These are phyloP conservation scores for Vitis rupestris DNA, from an alignment of 164 flowering plant genomes.

Conservation along the genomic window DNA sequence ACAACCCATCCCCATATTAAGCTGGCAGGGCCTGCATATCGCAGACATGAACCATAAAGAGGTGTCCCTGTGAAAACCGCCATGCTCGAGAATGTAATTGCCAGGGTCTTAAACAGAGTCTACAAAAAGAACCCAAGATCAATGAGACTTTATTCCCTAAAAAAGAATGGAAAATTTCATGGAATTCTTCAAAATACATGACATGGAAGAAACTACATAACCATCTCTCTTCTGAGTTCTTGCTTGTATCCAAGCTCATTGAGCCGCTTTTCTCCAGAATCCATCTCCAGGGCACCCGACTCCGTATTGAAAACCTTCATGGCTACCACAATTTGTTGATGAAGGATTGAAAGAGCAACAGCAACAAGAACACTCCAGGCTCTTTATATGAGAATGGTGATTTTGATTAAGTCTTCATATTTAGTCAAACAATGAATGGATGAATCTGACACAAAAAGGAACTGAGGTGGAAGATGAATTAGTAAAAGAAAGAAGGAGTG, in stretches of 20 bases:
- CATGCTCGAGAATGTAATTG: constrained; percentile 34
- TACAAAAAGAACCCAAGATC: constrained; percentile 9
- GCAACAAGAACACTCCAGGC: too few relatives aligned
- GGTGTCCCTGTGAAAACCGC: constrained; percentile 34
- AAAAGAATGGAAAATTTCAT: background rate
- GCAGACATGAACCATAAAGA: constrained; percentile 29
- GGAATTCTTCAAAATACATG: background rate
- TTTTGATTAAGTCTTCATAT: too few relatives aligned
- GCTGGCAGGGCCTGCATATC: constrained; percentile 32
- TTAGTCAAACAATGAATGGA: too few relatives aligned
- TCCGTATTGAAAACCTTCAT: background rate
- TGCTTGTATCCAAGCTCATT: constrained; percentile 40
- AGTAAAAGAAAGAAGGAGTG: too few relatives aligned
- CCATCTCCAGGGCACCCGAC: constrained; percentile 12
- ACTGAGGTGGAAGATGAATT: too few relatives aligned
- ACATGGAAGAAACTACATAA: background rate
- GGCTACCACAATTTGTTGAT: background rate
- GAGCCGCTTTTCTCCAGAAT: constrained; percentile 33
- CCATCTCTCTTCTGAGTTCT: constrained; percentile 36
- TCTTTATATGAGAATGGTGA: too few relatives aligned
- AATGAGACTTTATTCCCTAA: background rate
- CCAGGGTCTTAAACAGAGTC: constrained; percentile 32
- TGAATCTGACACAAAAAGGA: too few relatives aligned
- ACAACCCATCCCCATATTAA: constrained; percentile 39
- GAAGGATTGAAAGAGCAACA: background rate